Percentiles rank a stretch among this genome's conserved stretches.
These are phyloP conservation scores for Plantago lanceolata DNA, from an alignment of 305 asterid species.

Conservation along the genomic window DNA sequence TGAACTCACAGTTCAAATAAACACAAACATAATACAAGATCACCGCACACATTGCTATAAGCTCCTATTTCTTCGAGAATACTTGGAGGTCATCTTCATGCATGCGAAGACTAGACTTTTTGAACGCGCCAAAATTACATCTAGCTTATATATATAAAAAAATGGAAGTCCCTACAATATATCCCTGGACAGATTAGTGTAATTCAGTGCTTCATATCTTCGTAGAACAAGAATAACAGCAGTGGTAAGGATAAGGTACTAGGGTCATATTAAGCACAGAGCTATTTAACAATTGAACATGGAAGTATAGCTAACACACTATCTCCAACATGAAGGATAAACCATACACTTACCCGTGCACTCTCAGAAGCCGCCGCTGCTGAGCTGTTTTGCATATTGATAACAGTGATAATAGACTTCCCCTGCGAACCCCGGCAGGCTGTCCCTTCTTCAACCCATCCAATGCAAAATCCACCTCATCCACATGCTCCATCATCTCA, in stretches of 20 bases:
- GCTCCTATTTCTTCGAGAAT: too few relatives aligned
- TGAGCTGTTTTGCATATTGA: constrained; percentile 56
- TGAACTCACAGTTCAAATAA: too few relatives aligned
- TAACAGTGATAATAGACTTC: constrained; percentile 65
- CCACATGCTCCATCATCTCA: constrained; percentile 84
- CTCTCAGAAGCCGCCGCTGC: constrained; percentile 65
- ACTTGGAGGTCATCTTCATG: too few relatives aligned
- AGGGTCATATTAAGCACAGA: background rate
- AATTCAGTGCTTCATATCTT: too few relatives aligned
- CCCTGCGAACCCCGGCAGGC: constrained; percentile 60
- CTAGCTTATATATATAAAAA: too few relatives aligned
- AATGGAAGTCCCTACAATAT: too few relatives aligned
- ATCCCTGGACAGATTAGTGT: too few relatives aligned
- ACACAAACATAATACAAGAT: too few relatives aligned
- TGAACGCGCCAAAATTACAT: too few relatives aligned
- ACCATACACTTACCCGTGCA: constrained; percentile 56
- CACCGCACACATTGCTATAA: too few relatives aligned
- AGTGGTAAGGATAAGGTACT: background rate
- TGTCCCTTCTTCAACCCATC: constrained; percentile 90
- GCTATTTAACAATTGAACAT: constrained; percentile 2
- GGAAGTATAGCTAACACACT: background rate
- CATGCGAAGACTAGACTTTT: too few relatives aligned
- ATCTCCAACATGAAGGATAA: constrained; percentile 6
- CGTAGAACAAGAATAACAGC: too few relatives aligned
- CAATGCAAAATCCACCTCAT: constrained; percentile 82